A percentile compares a stretch with the other conserved stretches of the same genome.
phyloP scores from a whole-genome alignment of 129 eudicot genomes.

The Helichrysum umbraculigerum region DNA sequence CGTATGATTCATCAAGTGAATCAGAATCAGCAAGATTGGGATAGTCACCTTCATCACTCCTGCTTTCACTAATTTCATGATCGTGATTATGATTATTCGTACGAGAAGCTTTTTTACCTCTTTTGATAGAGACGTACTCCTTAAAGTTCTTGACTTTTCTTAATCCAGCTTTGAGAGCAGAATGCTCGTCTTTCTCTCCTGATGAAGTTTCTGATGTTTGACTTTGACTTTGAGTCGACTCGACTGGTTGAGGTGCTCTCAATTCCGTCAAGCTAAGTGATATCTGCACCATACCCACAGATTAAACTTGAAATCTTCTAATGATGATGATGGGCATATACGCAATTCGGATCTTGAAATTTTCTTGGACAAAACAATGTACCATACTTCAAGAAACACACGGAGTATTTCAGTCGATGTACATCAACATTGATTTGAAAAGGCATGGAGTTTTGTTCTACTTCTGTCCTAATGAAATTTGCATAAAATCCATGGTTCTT shows the following conservation, averaged over 20 bases:
- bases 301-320: constrained; percentile 15
- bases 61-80: constrained; percentile 55
- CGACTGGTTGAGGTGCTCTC: constrained; percentile 50
- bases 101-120: constrained; percentile 67
- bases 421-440: neutral
- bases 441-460: neutral
- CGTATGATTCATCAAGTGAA: constrained; percentile 73
- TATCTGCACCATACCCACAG: constrained; percentile 46
- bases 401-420: neutral
- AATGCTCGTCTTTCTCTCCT: constrained; percentile 82
- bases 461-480: neutral
- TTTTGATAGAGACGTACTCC: constrained; percentile 66
- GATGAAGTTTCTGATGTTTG: constrained; percentile 51
- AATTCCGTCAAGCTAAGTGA: constrained; percentile 63
- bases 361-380: neutral
- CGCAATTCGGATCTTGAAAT: neutral
- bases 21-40: constrained; percentile 67
- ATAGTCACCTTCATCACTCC: constrained; percentile 82
- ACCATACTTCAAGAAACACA: neutral
- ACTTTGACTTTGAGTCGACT: constrained; percentile 51
- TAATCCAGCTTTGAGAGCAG: constrained; percentile 82
- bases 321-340: neutral
- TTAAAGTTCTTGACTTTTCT: constrained; percentile 83
- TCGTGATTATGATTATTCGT: constrained; percentile 48
- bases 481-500: neutral